Base-by-base conservation (phyloP, 192 early-diverging fungal species). In the Dissophora globulifera region DNA sequence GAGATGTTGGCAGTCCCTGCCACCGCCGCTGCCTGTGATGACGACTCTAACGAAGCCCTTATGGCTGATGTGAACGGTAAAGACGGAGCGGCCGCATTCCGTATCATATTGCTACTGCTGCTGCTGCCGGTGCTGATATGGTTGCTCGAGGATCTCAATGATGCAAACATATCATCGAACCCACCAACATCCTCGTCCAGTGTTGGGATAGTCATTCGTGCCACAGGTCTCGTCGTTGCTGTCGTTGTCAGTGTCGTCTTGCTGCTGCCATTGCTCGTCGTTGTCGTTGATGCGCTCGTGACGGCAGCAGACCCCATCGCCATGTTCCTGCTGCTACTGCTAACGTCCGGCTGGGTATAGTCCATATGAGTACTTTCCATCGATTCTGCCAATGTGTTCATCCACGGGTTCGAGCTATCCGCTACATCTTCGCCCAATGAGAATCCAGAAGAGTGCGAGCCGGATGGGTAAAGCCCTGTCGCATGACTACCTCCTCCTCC, bases 351-450 rank as follows among this genome's bases (percentile, higher is more conserved):
- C 27, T 61, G 58, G 45, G 72, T 64, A 62, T 76, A 76, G 45
- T 59, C 58, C 12, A 67, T 51, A 35, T 23, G 41, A 16, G 55
- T 2, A 23, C 10, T 27, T 4, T 67, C 58, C 38, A 67, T 8
- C 1, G 72, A 76, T 15, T 76, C 72, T 3, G 29, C 58, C 19
- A 76, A 22, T 2, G 56, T 35, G 27, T 76, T 76, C 62, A 61
- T 67, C 72, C 72, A 76, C 1, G 72, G 72, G 29, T 76, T 76
- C 20, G 62, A 55, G 41, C 47, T 58, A 41, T 76, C 72, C 5
- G 64, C 53, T 0, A 76, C 63, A 56, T 76, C 72, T 29, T 76
- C 72, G 23, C 72, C 72, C 5, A 76, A 29, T 19, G 72, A 76
- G 46, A 76, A 76, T 22, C 72, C 58, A 23, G 58, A 60, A n/a